Base-by-base conservation (phyloP, 2,329 filamentous ascomycete genomes). In the Triangularia verruculosa region DNA sequence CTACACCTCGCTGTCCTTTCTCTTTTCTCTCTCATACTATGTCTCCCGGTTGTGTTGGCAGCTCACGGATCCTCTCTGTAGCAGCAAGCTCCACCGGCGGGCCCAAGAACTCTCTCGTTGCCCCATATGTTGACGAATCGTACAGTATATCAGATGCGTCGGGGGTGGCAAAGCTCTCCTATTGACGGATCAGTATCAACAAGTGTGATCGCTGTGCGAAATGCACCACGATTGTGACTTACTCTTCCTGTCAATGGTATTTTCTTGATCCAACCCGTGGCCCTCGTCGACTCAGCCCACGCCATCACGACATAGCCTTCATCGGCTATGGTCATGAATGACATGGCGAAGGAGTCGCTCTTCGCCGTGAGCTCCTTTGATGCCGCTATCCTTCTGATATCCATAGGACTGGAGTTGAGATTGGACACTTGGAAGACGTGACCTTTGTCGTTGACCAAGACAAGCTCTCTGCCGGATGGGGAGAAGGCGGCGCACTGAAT, bases 401-500 rank as follows among this genome's bases (percentile, higher is more conserved):
- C 74, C 66, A 78, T 72, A 1, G 74, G 74, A 51, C 65, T 78
- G 2, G 77, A 76, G 64, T 78, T 76, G 3, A 79, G 66, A 47
- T 73, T 76, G 1, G 73, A 74, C 2, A 77, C 72, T 30, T 76
- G 71, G 62, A 77, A 79, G 2, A 79, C 61, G 64, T 77, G 68
- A 3, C 77, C 77, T 59, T 75, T 77, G 61, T 78, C 75, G 59
- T 79, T 78, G 1, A 79, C 76, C 66, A 78, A 68, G 9, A 74
- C 76, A 8, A 79, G 65, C n/a, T 78, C 74, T 39, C 67, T 70
- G 2, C 77, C 77, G 0, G 74, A 74, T 0, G 73, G 72, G 1
- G 77, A 79, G 61, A 79, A 79, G 0, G 74, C 70, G 5, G 75
- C 75, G 28, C 72, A 74, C 64, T 78, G 77, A 2, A 79, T 77